These are phyloP conservation scores for Heimioporus sp. DNA, from an alignment of 768 basidiomycete species.

Conservation along the genomic window DNA sequence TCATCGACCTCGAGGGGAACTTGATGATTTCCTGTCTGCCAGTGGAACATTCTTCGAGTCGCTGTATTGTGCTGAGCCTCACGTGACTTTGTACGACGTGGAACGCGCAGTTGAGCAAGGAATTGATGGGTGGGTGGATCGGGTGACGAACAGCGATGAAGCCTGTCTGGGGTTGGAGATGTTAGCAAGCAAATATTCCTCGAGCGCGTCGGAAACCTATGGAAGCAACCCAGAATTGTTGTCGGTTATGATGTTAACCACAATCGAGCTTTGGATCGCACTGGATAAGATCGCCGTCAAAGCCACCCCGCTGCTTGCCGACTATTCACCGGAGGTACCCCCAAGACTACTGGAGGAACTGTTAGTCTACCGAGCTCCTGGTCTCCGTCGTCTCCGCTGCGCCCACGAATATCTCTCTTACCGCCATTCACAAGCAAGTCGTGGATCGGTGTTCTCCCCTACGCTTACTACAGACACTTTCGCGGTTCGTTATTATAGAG, in stretches of 20 bases:
- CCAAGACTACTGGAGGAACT: constrained; percentile 22
- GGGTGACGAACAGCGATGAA: constrained; percentile 2
- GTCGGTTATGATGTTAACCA: constrained; percentile 43
- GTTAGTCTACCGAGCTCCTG: constrained; percentile 26
- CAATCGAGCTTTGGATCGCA: constrained; percentile 37
- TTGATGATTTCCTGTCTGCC: constrained; percentile 17
- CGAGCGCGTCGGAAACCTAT: constrained; percentile 26
- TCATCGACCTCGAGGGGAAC: constrained; percentile 7
- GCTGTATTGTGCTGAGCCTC: constrained; percentile 10
- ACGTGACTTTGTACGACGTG: constrained; percentile 34
- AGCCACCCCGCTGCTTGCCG: constrained; percentile 23
- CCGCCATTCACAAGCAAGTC: constrained; percentile 23
- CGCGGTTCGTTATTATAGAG: constrained; percentile 34
- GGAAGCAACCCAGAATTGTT: constrained; percentile 35
- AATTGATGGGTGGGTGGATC: constrained; percentile 36
- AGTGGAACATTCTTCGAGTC: constrained; percentile 9
- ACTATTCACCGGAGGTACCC: constrained; percentile 36
- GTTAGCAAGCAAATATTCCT: constrained; percentile 28
- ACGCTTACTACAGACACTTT: constrained; percentile 22
- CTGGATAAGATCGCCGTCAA: constrained; percentile 27
- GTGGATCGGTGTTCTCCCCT: constrained; percentile 35
- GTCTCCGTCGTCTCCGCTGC: constrained; percentile 25
- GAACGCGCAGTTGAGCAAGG: constrained; percentile 31
- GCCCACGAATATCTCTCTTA: constrained; percentile 31
- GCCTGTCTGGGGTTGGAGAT: constrained; percentile 21